Evolutionary conservation across 495 filamentous ascomycete species (phyloP), one percentile per base, ranked within the genome.

Genomic region (Lasiosphaeria miniovina): DNA sequence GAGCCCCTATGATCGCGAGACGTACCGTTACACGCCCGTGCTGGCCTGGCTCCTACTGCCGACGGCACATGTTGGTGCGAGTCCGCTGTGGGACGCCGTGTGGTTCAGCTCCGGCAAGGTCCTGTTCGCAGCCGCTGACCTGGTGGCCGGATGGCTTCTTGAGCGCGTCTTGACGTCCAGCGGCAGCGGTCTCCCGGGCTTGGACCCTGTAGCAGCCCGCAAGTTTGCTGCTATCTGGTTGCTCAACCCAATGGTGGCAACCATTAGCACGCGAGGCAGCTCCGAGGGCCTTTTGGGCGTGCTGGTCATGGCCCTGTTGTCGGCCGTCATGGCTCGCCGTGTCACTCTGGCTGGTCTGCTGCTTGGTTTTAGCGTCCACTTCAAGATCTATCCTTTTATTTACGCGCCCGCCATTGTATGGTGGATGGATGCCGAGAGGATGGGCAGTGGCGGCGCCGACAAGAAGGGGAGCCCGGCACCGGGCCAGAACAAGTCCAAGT

Each of bases 381-480:
- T 98, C 71, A 98, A 98, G 78, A 98, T 98, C 57, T 98, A 98
- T 69, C 94, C 94, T 0, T 96, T 97, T 68, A 90, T 98, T 41
- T 98, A 98, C 74, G 93, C 89, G 1, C 79, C 84, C 0, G 88
- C 90, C 0, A 89, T 98, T 35, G 68, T 97, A 7, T 95, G 90
- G 89, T 93, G 87, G 88, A 84, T 96, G 78, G 90, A 90, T 63
- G 71, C 72, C 0, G 80, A 85, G 66, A 65, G 62, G 35, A 69
- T 74, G 57, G 61, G 43, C 43, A 46, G 43, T 7, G 12, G 49
- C 14, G 32, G 46, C 6, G 34, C 6, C 40, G 6, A 36, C 5
- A 11, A n/a, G 52, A 35, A 4, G 7, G 7, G 41, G 10, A 24
- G 24, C 24, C 24, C 24, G 14, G n/a, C 14, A 51, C 15, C 10